These are phyloP conservation scores for Porpolomopsis calyptriformis DNA, from an alignment of 768 basidiomycete species.

Conservation along the genomic window DNA sequence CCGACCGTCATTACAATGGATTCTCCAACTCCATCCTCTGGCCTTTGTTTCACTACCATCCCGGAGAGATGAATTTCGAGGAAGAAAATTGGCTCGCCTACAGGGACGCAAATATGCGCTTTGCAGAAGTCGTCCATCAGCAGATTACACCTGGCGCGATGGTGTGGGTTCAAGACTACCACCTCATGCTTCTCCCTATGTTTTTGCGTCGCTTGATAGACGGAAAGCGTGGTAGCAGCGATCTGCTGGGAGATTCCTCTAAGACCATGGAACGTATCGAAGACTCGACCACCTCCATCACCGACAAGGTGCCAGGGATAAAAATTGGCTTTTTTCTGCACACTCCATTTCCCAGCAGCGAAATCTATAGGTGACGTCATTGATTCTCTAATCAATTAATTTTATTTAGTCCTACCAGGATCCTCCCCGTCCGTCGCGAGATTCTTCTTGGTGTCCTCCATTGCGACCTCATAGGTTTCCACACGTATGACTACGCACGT, in stretches of 20 bases:
- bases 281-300: constrained; percentile 12
- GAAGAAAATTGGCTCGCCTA: constrained; percentile 98
- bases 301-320: constrained; percentile 46
- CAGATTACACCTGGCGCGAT: constrained; percentile 80
- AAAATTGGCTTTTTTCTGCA: constrained; percentile 99
- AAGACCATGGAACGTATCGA: constrained; percentile 67
- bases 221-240: constrained; percentile 45
- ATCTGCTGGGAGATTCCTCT: constrained; percentile 49
- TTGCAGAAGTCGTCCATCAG: constrained; percentile 78
- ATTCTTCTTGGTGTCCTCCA: constrained; percentile 94
- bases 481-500: constrained; percentile 98
- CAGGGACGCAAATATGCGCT: constrained; percentile 90
- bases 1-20: constrained; percentile 96
- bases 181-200: constrained; percentile 96
- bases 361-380: constrained; percentile 78
- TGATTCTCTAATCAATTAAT: constrained; percentile 1
- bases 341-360: constrained; percentile 95
- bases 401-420: constrained; percentile 37
- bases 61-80: constrained; percentile 99
- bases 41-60: constrained; percentile 99
- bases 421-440: constrained; percentile 92
- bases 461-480: constrained; percentile 97
- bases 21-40: constrained; percentile 99
- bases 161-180: constrained; percentile 99
- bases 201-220: constrained; percentile 83